phyloP scores from a whole-genome alignment of 371 early-diverging fungal genomes.

The Mycotypha africana region DNA sequence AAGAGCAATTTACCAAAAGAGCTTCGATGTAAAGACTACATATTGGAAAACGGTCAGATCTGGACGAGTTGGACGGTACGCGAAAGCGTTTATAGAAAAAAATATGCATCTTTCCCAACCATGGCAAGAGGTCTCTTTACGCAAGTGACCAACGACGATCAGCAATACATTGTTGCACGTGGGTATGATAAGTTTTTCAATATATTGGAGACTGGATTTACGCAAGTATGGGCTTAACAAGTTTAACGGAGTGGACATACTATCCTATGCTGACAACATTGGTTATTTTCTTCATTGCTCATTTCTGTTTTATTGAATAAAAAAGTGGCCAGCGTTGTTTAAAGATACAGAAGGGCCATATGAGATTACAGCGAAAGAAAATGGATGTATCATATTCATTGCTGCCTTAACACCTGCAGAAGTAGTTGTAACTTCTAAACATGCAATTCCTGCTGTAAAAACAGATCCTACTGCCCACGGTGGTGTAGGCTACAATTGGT shows the following conservation, averaged over 20 bases:
- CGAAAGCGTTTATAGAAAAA: conserved; percentile 53
- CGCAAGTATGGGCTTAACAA: conserved; percentile 47
- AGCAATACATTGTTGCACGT: conserved; percentile 62
- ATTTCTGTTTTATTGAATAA: too few relatives aligned
- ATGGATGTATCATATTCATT: conserved; percentile 92
- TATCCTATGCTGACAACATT: too few relatives aligned
- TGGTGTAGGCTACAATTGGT: conserved; percentile 75
- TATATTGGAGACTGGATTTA: conserved; percentile 52
- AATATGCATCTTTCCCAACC: conserved; percentile 56
- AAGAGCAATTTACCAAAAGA: conserved; percentile 9
- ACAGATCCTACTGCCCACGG: conserved; percentile 33
- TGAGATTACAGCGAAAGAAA: conserved; percentile 91
- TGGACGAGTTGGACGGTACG: conserved; percentile 44
- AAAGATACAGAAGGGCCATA: conserved; percentile 76
- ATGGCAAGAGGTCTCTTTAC: conserved; percentile 85
- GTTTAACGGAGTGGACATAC: too few relatives aligned
- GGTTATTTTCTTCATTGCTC: too few relatives aligned
- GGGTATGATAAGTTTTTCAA: conserved; percentile 98
- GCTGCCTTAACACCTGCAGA: conserved; percentile 54
- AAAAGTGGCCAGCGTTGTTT: conserved; percentile 52
- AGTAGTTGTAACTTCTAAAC: conserved; percentile 90
- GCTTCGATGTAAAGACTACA: conserved; percentile 20
- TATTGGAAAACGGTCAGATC: conserved; percentile 8
- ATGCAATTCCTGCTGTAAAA: conserved; percentile 48
- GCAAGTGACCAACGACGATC: conserved; percentile 6